Evolutionary conservation across 768 basidiomycete genomes (phyloP).

Genomic region (Lactifluus volemus): DNA sequence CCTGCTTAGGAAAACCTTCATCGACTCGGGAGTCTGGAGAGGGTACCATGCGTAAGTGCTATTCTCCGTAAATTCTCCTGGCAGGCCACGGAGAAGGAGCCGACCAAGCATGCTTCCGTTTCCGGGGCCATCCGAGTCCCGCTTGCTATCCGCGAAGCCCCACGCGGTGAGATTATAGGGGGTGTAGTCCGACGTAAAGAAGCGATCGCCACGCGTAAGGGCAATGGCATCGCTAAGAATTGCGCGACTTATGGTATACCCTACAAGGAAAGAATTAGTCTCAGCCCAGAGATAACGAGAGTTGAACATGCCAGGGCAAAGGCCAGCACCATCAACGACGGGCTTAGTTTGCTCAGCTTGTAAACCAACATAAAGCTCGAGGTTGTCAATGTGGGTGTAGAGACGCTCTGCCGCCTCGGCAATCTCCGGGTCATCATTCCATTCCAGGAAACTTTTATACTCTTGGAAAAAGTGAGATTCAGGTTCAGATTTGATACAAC

Average conservation of each 20-base stretch:
- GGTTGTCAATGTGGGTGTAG: constrained; percentile 64
- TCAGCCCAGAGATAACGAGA: not conserved
- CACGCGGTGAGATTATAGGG: constrained; percentile 74
- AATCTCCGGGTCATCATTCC: constrained; percentile 68
- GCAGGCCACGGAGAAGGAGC: constrained; percentile 65
- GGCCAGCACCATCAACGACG: constrained; percentile 67
- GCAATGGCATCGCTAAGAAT: constrained; percentile 84
- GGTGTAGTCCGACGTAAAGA: constrained; percentile 75
- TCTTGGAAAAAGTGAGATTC: constrained; percentile 31
- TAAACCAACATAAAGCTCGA: constrained; percentile 76
- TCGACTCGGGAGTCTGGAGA: constrained; percentile 68
- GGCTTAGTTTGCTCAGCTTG: constrained; percentile 75
- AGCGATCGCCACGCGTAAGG: constrained; percentile 77
- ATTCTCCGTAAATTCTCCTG: constrained; percentile 56
- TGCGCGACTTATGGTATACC: constrained; percentile 77
- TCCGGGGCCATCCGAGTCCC: constrained; percentile 60
- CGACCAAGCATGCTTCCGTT: constrained; percentile 71
- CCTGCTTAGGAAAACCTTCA: constrained; percentile 51
- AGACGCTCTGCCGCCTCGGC: constrained; percentile 66
- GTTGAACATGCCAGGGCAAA: constrained; percentile 60
- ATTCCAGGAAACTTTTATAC: constrained; percentile 64
- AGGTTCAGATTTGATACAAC: not conserved
- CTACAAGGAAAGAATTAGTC: constrained; percentile 26
- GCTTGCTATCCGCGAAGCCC: constrained; percentile 79
- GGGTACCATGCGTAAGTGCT: constrained; percentile 83